Conservation (phyloP, 805 yeast genomes). For the Vanderwaltozyma tropicalis region DNA sequence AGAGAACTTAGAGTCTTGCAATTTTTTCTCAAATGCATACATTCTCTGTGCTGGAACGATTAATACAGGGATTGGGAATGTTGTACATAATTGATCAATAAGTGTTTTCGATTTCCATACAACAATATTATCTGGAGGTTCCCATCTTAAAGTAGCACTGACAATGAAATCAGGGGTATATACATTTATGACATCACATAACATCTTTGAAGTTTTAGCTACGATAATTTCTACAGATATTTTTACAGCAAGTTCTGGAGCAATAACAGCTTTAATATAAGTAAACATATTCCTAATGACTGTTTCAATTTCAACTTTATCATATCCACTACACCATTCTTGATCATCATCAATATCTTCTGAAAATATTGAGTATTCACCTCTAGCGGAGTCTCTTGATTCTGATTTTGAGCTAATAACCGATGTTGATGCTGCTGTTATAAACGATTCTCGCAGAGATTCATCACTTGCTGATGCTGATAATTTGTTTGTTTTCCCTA, state of each 20-base stretch:
- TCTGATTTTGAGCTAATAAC: neutral
- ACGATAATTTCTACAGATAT: conserved; percentile 26
- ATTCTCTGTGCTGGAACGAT: conserved; percentile 22
- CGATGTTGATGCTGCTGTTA: neutral
- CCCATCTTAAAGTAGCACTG: conserved; percentile 16
- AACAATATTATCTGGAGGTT: conserved; percentile 15
- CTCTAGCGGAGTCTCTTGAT: neutral
- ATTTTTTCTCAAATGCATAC: conserved; percentile 18
- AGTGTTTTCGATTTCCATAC: conserved; percentile 20
- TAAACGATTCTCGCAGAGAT: too few species aligned
- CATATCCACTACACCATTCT: conserved; percentile 28
- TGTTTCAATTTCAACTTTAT: conserved; percentile 14
- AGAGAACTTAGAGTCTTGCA: too few species aligned
- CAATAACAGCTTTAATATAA: conserved; percentile 12
- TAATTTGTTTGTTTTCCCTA: too few species aligned
- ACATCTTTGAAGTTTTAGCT: conserved; percentile 18
- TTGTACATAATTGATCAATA: conserved; percentile 19
- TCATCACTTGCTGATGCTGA: too few species aligned
- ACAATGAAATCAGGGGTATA: conserved; percentile 27
- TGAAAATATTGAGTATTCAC: neutral
- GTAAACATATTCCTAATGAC: conserved; percentile 15
- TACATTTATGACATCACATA: conserved; percentile 23
- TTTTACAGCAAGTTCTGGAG: conserved; percentile 14
- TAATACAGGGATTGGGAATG: conserved; percentile 23
- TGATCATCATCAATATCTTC: neutral